These are phyloP conservation scores for Peronosclerospora sorghi DNA, from an alignment of 352 stramenopile species.

Conservation along the genomic window DNA sequence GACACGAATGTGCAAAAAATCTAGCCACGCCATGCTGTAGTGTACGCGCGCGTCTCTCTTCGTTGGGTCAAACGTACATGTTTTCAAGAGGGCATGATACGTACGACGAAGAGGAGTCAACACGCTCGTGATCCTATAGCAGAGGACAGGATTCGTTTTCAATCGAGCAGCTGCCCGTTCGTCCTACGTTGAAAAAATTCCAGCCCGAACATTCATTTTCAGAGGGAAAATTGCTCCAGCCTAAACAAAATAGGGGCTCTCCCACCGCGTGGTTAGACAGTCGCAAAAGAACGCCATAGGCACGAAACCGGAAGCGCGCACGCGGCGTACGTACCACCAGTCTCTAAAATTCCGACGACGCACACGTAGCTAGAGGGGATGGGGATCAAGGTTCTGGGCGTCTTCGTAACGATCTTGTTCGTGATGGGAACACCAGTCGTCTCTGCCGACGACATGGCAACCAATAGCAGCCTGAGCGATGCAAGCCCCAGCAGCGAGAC, in stretches of 20 bases:
- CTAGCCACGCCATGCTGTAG: too few species aligned
- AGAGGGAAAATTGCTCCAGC: slow-evolving; percentile 3
- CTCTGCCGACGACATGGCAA: slow-evolving; percentile 9
- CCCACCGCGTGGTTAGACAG: slow-evolving; percentile 15
- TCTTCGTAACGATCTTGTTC: slow-evolving; percentile 9
- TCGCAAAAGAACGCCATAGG: slow-evolving; percentile 14
- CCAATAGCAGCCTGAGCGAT: slow-evolving; percentile 10
- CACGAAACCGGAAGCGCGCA: slow-evolving; percentile 1
- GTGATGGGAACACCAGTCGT: slow-evolving; percentile 3
- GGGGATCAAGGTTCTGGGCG: slow-evolving; percentile 7
- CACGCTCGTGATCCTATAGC: too few species aligned
- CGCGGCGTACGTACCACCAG: slow-evolving; percentile 3
- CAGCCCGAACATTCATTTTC: slow-evolving; percentile 6
- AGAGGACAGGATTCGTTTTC: too few species aligned
- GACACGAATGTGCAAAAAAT: too few species aligned
- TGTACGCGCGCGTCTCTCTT: too few species aligned
- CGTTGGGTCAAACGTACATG: too few species aligned
- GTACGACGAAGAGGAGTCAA: too few species aligned
- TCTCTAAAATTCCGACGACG: slow-evolving; percentile 1
- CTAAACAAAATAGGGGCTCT: slow-evolving; percentile 8
- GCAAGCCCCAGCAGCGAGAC: neutral
- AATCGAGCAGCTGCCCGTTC: too few species aligned
- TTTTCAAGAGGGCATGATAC: too few species aligned
- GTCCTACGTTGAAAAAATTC: slow-evolving; percentile 6
- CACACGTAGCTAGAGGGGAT: slow-evolving; percentile 4